Percentiles rank a stretch among this genome's conserved stretches.
Evolutionary conservation across 208 protist genomes (phyloP).

Genomic region (Endotrypanum monterogeii): DNA sequence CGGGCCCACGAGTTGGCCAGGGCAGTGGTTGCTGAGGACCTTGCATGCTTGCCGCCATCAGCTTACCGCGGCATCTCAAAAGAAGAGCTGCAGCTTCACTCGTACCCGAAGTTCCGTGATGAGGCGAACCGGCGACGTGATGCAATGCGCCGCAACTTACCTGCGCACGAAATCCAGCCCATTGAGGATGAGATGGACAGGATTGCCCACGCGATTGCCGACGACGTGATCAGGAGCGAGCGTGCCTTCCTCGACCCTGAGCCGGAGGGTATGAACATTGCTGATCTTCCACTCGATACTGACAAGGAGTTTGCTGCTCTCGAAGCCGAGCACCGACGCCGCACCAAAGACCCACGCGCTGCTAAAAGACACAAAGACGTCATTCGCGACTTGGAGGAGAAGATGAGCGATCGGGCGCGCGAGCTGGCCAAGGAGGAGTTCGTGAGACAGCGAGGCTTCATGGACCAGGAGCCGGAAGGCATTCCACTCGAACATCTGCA

Average conservation of each 20-base stretch:
- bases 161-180: constrained; percentile 19
- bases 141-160: constrained; percentile 15
- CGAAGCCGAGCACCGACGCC: constrained; percentile 69
- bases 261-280: constrained; percentile 73
- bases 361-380: constrained; percentile 72
- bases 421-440: constrained; percentile 68
- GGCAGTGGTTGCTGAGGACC: constrained; percentile 59
- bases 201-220: constrained; percentile 57
- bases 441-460: constrained; percentile 62
- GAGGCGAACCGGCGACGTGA: constrained; percentile 57
- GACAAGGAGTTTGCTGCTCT: constrained; percentile 76
- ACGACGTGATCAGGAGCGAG: constrained; percentile 65
- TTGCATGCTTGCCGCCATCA: constrained; percentile 44
- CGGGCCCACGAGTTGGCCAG: constrained; percentile 70
- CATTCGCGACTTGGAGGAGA: constrained; percentile 64
- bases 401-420: constrained; percentile 71
- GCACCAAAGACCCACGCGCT: constrained; percentile 53
- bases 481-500: constrained; percentile 64
- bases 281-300: constrained; percentile 73
- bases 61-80: constrained; percentile 71
- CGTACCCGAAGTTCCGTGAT: constrained; percentile 60
- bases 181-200: constrained; percentile 66
- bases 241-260: constrained; percentile 79
- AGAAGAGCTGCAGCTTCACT: constrained; percentile 75
- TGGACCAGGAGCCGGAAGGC: constrained; percentile 75